phyloP scores from a whole-genome alignment of 176 grass and related monocot species.

The Triticum urartu region DNA sequence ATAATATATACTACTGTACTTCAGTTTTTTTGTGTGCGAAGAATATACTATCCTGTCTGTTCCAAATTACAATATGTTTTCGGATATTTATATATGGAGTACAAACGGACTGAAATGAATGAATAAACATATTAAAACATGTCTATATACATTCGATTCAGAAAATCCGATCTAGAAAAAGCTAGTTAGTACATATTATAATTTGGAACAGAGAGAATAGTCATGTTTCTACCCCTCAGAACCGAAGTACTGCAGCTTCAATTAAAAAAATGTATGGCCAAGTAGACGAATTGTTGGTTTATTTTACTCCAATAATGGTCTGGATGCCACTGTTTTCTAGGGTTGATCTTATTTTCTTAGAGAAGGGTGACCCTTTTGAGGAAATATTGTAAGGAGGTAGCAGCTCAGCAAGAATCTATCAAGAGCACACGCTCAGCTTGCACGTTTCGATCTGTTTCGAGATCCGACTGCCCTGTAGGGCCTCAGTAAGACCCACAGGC shows the following conservation, averaged over 20 bases:
- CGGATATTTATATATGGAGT: no score
- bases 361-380: background rate
- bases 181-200: no score
- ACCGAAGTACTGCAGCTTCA: background rate
- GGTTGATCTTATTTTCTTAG: background rate
- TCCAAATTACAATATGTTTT: no score
- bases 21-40: background rate
- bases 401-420: slow-evolving; percentile 9
- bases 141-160: no score
- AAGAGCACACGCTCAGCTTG: background rate
- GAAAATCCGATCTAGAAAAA: no score
- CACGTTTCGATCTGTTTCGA: no score
- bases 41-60: background rate
- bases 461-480: no score
- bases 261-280: background rate
- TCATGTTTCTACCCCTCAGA: background rate
- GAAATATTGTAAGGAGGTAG: slow-evolving; percentile 27
- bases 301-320: slow-evolving; percentile 37
- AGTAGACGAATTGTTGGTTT: background rate
- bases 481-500: no score
- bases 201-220: no score
- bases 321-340: slow-evolving; percentile 18
- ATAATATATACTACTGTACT: background rate
- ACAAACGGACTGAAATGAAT: no score
- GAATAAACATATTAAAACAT: no score